Evolutionary conservation across 1,284 basidiomycete genomes (phyloP), one percentile per base, ranked within the genome.

Genomic region (Apiotrichum laibachii): DNA sequence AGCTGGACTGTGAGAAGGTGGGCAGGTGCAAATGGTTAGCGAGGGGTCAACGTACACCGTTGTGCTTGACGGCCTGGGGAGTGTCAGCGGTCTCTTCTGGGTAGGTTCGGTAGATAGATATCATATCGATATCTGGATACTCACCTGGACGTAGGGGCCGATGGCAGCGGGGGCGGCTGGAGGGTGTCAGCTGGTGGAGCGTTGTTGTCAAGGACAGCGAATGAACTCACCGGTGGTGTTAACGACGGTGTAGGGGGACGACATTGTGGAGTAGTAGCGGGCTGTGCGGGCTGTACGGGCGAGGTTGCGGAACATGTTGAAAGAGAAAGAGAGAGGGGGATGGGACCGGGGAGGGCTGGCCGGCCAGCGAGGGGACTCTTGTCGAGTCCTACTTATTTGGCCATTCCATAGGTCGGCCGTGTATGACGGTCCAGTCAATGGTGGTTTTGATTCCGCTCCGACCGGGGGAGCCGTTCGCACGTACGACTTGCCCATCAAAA

Each of bases 81-180:
- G 19, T n/a, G 44, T 61, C 45, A 63, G 67, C 34, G 9, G 7
- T 34, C 26, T 31, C 26, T 31, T 31, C 26, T 31, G 26, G 7
- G 26, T 31, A 31, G 26, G 4, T 31, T 7, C 26, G 3, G 4
- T 3, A 31, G 26, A 31, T 4, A 31, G 26, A 7, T 3, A 7
- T 3, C 26, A 1, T 21, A 19, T 42, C 16, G 13, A 11, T 42
- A 18, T 18, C n/a, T 18, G 15, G 19, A n/a, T 43, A 46, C 70
- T 61, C 56, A 74, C 73, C 67, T 79, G 78, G 62, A 86, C 87
- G 80, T 95, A 96, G 31, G 92, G 92, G 2, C 92, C 92, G 64
- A 95, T 87, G 16, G 92, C 91, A 26, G 86, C 83, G 2, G 92
- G 88, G 5, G 92, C 91, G 72, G 85, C 90, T 92, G 63, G 13